Evolutionary conservation across 345 rosid species (phyloP), one percentile per base, ranked within the genome.

Genomic region (Eucalyptus guilfoylei): DNA sequence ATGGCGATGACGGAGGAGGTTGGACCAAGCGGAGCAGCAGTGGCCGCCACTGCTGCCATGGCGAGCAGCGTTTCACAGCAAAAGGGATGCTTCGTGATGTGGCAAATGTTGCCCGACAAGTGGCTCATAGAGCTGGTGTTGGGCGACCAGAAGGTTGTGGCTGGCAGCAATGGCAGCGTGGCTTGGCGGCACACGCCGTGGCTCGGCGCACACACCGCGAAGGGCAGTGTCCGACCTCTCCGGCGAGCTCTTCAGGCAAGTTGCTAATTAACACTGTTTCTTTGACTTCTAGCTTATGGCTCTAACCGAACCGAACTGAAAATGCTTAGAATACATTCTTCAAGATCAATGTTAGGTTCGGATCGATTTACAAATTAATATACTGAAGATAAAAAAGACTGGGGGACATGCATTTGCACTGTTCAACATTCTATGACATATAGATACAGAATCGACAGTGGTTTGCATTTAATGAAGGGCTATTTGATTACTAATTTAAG

Each of bases 141-240:
- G 40, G 95, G 92, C 7, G 98, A 97, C 14, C 96, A 95, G 64
- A 97, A 97, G 94, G 95, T 97, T 81, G 90, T 95, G 44, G 99
- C 99, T 28, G 98, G 99, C 32, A 94, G 99, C 88, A 95, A 98
- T 88, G 99, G 99, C 90, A 92, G 90, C 87, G 90, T 95, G 49
- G 97, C 97, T 88, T 98, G 99, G 99, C 98, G 99, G 24, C 96
- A 96, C 89, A 97, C 99, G 5, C 99, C 99, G 1, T 97, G 99
- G 99, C 97, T 96, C 10, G 94, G 94, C 49, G 92, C 96, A 12
- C 99, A 97, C 17, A 93, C 99, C 5, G 99, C 99, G 87, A 95
- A 95, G 92, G 99, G 99, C 9, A 91, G 95, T 16, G 91, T 98
- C 50, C 95, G 98, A 23, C 99, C 99, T 89, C 94, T 98, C 83